Conservation (phyloP, 2,329 filamentous ascomycete species). For the Simplicillium aogashimaense region DNA sequence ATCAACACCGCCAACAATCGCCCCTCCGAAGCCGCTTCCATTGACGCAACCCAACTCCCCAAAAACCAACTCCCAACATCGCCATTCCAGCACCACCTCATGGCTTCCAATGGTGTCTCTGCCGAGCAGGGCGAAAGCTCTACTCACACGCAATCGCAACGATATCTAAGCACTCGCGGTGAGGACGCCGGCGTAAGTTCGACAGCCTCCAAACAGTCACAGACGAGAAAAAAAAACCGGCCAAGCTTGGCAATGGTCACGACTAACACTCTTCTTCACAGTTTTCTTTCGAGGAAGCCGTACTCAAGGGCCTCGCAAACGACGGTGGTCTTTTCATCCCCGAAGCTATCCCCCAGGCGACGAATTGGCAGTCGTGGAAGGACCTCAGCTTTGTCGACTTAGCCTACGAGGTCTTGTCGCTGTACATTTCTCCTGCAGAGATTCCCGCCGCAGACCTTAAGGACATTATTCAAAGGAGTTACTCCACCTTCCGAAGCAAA, state of each 20-base stretch:
- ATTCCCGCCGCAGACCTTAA: constrained; percentile 74
- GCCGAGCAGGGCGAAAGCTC: constrained; percentile 19
- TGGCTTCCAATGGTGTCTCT: constrained; percentile 30
- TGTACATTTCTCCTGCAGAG: constrained; percentile 78
- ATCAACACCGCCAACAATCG: background rate
- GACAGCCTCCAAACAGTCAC: background rate
- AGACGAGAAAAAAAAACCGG: constrained; percentile 3
- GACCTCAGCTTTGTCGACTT: constrained; percentile 72
- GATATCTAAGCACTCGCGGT: constrained; percentile 41
- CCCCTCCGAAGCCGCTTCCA: background rate
- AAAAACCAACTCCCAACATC: background rate
- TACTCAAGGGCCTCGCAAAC: constrained; percentile 76
- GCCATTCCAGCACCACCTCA: constrained; percentile 12
- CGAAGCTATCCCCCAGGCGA: constrained; percentile 56
- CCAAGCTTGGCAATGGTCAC: background rate
- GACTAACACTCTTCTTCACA: constrained; percentile 21
- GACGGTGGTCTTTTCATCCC: constrained; percentile 89
- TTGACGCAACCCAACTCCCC: background rate
- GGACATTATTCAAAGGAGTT: constrained; percentile 73
- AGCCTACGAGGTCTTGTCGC: constrained; percentile 73
- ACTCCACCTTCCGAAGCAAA: constrained; percentile 75
- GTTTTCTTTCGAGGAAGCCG: constrained; percentile 86
- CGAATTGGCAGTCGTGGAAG: constrained; percentile 60
- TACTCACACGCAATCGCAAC: constrained; percentile 34
- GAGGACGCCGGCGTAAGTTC: constrained; percentile 35